These are phyloP conservation scores for Capsella bursapastoris DNA, from an alignment of 345 rosid species.

Conservation along the genomic window DNA sequence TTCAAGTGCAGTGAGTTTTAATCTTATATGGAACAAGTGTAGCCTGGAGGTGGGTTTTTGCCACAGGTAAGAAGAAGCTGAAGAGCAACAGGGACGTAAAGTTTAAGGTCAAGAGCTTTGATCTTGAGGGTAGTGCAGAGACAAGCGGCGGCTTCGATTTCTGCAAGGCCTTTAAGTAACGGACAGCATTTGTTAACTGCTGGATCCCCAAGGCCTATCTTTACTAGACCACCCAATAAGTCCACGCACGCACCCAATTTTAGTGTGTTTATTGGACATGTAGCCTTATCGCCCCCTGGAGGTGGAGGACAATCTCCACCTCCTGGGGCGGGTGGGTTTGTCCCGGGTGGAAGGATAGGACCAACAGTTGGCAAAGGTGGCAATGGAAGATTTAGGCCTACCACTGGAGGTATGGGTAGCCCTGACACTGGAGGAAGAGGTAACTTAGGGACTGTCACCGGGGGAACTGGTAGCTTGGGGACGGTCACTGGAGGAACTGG, in stretches of 20 bases:
- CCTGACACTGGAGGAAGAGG: conserved; percentile 33
- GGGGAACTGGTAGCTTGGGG: conserved; percentile 27
- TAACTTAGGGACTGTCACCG: conserved; percentile 1
- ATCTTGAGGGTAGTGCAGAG: conserved; percentile 89
- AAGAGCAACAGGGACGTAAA: conserved; percentile 88
- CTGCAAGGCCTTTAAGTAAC: conserved; percentile 70
- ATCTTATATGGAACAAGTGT: conserved; percentile 77
- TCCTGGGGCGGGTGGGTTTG: conserved; percentile 32
- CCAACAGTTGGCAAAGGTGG: conserved; percentile 46
- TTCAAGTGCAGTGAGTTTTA: conserved; percentile 6
- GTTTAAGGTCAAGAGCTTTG: conserved; percentile 80
- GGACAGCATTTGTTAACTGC: conserved; percentile 88
- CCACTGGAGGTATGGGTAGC: conserved; percentile 31
- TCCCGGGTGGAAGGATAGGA: conserved; percentile 40
- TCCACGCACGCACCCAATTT: conserved; percentile 94
- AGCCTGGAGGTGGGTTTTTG: conserved; percentile 95
- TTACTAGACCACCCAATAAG: conserved; percentile 85
- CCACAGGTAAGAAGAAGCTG: conserved; percentile 95
- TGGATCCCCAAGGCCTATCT: conserved; percentile 78
- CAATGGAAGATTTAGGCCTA: conserved; percentile 21
- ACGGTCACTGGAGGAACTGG: not conserved
- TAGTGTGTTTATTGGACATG: conserved; percentile 82
- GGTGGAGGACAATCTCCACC: conserved; percentile 51
- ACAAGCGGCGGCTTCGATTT: conserved; percentile 89
- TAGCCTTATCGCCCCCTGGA: conserved; percentile 36